Base-by-base conservation (phyloP, 768 basidiomycete species). In the Lepiota brunneoincarnata region DNA sequence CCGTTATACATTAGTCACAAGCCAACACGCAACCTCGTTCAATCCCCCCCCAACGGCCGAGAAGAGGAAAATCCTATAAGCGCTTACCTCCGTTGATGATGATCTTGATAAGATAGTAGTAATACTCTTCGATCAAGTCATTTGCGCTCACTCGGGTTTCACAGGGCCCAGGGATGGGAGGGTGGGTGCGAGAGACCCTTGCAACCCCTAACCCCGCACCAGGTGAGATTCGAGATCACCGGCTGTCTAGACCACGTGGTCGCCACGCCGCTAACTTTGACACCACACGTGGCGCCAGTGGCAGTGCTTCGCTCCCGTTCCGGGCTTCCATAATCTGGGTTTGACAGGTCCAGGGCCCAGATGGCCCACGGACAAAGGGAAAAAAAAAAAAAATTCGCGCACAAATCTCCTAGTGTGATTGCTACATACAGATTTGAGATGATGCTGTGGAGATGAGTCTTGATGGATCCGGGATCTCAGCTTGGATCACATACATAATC, bases 221-320 rank as follows among this genome's bases (percentile, higher is more conserved):
- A 31, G 23, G 21, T 15, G 35, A 46, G 51, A 55, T 55, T 43
- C 14, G 42, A 50, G 53, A 58, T 59, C 45, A 56, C 50, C 46
- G 55, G 55, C 51, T 47, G 51, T 48, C 52, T 49, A 57, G 63
- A 65, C 73, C 60, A 63, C 61, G 76, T 69, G 58, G 56, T 48
- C 44, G 52, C 63, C 66, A 69, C 60, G 65, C 65, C 63, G 62
- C 57, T 49, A 39, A 40, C 34, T 54, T 54, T 54, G 52, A 46
- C 52, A 41, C 24, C n/a, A 65, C 69, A 69, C 69, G 67, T 72
- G 69, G 67, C 63, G 31, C n/a, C 31, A 11, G 69, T 68, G 67
- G 67, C 69, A 64, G 64, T 67, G 63, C 24, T 40, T 21, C 35
- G 17, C 57, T 69, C 66, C 69, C 74, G 77, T 69, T 64, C 70